Evolutionary conservation across 768 basidiomycete species (phyloP).

Genomic region (Hysterangium stoloniferum): DNA sequence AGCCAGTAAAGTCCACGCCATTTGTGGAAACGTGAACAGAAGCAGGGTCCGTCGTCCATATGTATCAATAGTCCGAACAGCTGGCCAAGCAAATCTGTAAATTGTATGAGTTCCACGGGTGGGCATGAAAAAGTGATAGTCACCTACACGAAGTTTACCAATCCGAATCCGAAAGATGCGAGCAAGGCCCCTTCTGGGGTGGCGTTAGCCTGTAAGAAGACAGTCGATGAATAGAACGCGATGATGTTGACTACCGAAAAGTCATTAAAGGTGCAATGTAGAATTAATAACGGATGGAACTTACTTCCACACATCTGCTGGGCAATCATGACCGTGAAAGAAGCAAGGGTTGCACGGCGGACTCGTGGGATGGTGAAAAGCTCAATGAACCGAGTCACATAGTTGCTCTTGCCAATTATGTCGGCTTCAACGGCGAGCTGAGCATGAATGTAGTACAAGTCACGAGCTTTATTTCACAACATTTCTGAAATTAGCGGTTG

Average conservation of each 20-base stretch:
- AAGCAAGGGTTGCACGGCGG: constrained; percentile 29
- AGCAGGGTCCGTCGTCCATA: constrained; percentile 74
- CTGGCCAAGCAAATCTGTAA: constrained; percentile 23
- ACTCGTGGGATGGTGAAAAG: constrained; percentile 32
- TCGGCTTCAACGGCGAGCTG: constrained; percentile 27
- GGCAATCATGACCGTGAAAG: constrained; percentile 28
- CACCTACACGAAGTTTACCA: constrained; percentile 54
- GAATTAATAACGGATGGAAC: background rate
- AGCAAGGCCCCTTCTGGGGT: constrained; percentile 34
- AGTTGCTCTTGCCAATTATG: constrained; percentile 21
- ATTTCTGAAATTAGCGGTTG: background rate
- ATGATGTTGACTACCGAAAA: constrained; percentile 25
- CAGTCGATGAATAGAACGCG: constrained; percentile 32
- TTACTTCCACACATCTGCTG: constrained; percentile 26
- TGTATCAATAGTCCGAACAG: constrained; percentile 43
- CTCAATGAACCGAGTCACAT: constrained; percentile 26
- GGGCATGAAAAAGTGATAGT: constrained; percentile 17
- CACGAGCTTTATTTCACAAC: constrained; percentile 22
- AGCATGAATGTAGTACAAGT: constrained; percentile 32
- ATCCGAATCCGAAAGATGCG: constrained; percentile 61
- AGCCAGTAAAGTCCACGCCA: constrained; percentile 67
- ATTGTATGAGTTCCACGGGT: constrained; percentile 26
- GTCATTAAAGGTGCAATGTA: background rate
- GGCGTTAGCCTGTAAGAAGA: constrained; percentile 30
- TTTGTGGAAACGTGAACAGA: constrained; percentile 72